Evolutionary conservation across 257 asterid species (phyloP).

Genomic region (Solanum bulbocastanum): DNA sequence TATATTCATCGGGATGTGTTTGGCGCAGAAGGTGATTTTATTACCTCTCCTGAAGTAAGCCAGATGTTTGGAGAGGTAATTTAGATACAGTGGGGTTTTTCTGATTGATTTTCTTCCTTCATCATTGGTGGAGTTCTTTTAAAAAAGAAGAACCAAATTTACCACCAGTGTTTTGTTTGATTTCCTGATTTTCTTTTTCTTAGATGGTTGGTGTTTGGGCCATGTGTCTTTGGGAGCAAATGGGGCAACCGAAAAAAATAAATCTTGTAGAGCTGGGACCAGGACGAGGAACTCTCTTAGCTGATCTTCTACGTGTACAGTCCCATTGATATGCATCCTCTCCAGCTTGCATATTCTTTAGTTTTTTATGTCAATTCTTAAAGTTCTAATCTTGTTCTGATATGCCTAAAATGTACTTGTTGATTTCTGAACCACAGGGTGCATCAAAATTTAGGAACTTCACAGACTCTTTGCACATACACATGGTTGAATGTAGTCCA

Average conservation of each 20-base stretch:
- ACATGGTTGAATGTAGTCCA: slow-evolving; percentile 96
- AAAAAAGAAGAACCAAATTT: background rate
- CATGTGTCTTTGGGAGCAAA: slow-evolving; percentile 99
- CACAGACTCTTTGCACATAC: slow-evolving; percentile 59
- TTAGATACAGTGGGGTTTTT: background rate
- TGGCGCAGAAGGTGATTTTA: slow-evolving; percentile 87
- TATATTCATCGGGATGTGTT: slow-evolving; percentile 91
- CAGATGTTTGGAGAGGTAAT: slow-evolving; percentile 99
- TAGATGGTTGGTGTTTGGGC: slow-evolving; percentile 97
- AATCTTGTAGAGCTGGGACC: slow-evolving; percentile 97
- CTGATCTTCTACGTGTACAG: slow-evolving; percentile 89
- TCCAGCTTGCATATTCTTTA: background rate
- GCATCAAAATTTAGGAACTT: slow-evolving; percentile 70
- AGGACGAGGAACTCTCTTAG: slow-evolving; percentile 94
- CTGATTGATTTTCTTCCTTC: background rate
- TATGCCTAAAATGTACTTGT: background rate
- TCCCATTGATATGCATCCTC: background rate
- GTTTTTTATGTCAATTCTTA: background rate
- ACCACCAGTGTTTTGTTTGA: background rate
- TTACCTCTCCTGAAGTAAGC: slow-evolving; percentile 99
- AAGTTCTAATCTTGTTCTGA: background rate
- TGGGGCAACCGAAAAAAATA: slow-evolving; percentile 74
- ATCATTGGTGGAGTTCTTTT: background rate
- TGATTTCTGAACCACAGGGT: slow-evolving; percentile 32
- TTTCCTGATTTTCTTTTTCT: slow-evolving; percentile 2